phyloP scores from a whole-genome alignment of 75 land plant species.

The Sequoiadendron giganteum region DNA sequence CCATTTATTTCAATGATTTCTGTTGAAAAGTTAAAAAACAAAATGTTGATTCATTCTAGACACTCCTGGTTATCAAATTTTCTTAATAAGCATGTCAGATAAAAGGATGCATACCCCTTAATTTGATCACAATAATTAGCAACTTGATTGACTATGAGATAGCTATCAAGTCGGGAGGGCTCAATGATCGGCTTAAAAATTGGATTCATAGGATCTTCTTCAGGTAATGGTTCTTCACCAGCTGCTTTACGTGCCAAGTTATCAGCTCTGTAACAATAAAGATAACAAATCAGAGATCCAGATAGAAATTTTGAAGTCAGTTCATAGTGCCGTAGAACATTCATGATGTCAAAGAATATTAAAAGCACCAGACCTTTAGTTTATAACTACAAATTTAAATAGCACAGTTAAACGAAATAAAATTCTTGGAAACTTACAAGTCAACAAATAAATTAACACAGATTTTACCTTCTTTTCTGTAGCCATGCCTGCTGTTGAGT shows the following conservation, averaged over 20 bases:
- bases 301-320: neutral
- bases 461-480: conserved; percentile 80
- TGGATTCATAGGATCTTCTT: conserved; percentile 92
- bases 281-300: neutral
- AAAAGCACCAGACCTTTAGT: neutral
- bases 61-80: neutral
- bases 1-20: neutral
- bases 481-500: conserved; percentile 96
- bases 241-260: conserved; percentile 77
- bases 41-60: neutral
- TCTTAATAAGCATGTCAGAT: neutral
- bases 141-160: conserved; percentile 87
- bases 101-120: conserved; percentile 71
- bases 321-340: neutral
- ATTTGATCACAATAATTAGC: conserved; percentile 93
- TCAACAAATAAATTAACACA: neutral
- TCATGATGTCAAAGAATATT: neutral
- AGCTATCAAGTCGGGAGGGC: conserved; percentile 93
- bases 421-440: neutral
- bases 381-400: neutral
- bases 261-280: conserved; percentile 55
- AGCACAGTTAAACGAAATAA: neutral
- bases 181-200: conserved; percentile 84
- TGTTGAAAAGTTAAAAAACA: neutral
- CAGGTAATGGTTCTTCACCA: conserved; percentile 92